Evolutionary conservation across 78 protist species (phyloP).

Genomic region (Planoprotostelium fungivorum): DNA sequence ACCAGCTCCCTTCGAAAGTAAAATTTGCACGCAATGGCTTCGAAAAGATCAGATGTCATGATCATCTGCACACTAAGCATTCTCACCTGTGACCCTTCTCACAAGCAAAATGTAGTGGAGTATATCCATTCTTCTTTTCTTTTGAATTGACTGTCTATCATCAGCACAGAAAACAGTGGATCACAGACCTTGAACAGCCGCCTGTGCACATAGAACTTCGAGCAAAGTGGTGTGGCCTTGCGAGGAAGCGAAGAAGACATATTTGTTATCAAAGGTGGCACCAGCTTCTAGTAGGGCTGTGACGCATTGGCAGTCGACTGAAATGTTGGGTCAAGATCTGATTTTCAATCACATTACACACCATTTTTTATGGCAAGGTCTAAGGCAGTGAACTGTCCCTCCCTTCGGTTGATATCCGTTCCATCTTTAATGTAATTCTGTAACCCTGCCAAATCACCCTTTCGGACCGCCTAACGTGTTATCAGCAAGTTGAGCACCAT

Average conservation of each 20-base stretch:
- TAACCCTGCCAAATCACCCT: too few species aligned
- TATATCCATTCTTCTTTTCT: background rate
- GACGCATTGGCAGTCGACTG: background rate
- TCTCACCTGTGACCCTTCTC: background rate
- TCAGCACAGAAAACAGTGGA: background rate
- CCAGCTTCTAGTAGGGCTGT: background rate
- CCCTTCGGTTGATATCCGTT: background rate
- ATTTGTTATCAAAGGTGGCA: background rate
- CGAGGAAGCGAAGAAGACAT: background rate
- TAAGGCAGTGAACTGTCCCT: background rate
- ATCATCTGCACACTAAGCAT: background rate
- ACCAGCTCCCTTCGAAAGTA: background rate
- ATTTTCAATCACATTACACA: background rate
- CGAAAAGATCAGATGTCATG: background rate
- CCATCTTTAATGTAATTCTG: background rate
- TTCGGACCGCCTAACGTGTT: too few species aligned
- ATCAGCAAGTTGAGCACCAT: too few species aligned
- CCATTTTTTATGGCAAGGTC: background rate
- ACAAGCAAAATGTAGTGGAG: background rate
- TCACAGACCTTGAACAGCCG: background rate
- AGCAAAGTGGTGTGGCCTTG: background rate
- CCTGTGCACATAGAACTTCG: background rate
- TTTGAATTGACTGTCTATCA: background rate
- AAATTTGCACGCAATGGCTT: background rate
- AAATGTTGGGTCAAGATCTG: background rate